Conservation (phyloP, 2,329 filamentous ascomycete genomes). For the Sclerotinia nivalis region DNA sequence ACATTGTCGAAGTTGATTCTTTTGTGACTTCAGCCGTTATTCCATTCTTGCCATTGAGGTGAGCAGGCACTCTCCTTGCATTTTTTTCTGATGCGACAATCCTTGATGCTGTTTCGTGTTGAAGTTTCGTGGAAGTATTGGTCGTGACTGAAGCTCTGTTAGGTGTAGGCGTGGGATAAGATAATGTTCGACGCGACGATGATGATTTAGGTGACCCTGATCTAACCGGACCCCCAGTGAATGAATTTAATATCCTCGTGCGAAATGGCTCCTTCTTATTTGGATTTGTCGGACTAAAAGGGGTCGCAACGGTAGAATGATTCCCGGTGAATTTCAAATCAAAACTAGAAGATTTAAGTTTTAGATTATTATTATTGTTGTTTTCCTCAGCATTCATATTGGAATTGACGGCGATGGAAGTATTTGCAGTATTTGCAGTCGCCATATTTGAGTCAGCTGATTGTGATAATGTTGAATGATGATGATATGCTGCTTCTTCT, state of each 20-base stretch:
- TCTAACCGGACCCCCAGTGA: conserved; percentile 19
- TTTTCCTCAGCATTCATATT: no score
- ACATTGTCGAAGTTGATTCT: conserved; percentile 37
- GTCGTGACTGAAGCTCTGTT: conserved; percentile 4
- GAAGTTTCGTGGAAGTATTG: background rate
- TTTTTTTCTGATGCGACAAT: conserved; percentile 12
- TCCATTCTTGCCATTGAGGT: conserved; percentile 27
- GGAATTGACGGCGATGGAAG: background rate
- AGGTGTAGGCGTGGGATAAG: conserved; percentile 20
- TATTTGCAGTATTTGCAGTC: background rate
- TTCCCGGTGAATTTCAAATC: conserved; percentile 24
- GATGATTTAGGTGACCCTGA: conserved; percentile 15
- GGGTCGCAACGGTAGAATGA: conserved; percentile 20
- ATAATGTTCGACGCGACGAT: conserved; percentile 24
- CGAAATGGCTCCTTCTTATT: conserved; percentile 23
- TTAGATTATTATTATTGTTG: conserved; percentile 18
- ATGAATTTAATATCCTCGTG: conserved; percentile 15
- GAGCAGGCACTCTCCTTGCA: conserved; percentile 24
- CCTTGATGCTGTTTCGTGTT: conserved; percentile 8
- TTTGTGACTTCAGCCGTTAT: conserved; percentile 23
- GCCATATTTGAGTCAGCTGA: conserved; percentile 19
- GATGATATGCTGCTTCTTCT: background rate
- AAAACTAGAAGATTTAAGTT: conserved; percentile 25
- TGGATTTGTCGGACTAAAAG: conserved; percentile 21
- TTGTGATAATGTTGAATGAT: conserved; percentile 9